A percentile compares a stretch with the other conserved stretches of the same genome.
phyloP scores from a whole-genome alignment of 768 basidiomycete species.

The Tricholoma saponaceum region DNA sequence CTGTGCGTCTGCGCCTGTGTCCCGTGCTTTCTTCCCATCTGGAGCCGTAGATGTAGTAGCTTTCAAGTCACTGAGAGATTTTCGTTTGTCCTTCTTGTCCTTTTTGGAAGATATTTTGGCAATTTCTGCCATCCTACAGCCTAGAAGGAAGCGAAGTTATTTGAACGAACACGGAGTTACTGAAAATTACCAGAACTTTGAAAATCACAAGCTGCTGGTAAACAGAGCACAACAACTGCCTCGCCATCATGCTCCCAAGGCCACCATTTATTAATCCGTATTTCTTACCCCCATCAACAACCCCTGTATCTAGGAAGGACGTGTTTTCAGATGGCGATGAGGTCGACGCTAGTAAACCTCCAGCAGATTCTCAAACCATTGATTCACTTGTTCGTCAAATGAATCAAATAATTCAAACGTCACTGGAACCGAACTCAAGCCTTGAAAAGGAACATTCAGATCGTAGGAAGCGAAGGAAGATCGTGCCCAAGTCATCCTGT shows the following conservation, averaged over 20 bases:
- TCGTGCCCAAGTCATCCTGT: neutral
- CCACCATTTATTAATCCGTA: conserved; percentile 48
- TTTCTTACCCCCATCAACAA: conserved; percentile 26
- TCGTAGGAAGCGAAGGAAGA: conserved; percentile 10
- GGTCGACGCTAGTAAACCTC: neutral
- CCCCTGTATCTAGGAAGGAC: conserved; percentile 33
- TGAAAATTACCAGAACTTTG: neutral
- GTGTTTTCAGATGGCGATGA: conserved; percentile 9
- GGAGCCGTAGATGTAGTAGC: conserved; percentile 8
- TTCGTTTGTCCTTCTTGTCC: conserved; percentile 15
- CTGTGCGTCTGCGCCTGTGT: no score
- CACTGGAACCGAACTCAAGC: conserved; percentile 3
- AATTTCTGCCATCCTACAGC: conserved; percentile 14
- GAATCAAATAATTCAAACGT: conserved; percentile 14
- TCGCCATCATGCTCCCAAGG: neutral
- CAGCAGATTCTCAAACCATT: neutral
- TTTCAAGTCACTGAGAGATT: conserved; percentile 12
- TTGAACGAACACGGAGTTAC: neutral
- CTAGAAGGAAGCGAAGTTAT: neutral
- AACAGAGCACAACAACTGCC: conserved; percentile 14
- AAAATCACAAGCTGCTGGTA: conserved; percentile 4
- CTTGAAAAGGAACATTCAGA: neutral
- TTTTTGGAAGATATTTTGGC: conserved; percentile 13
- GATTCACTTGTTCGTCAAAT: conserved; percentile 12
- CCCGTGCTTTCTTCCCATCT: no score